Evolutionary conservation across 352 stramenopile species (phyloP), one percentile per base, ranked within the genome.

Genomic region (Pilasporangium apinafurcum): DNA sequence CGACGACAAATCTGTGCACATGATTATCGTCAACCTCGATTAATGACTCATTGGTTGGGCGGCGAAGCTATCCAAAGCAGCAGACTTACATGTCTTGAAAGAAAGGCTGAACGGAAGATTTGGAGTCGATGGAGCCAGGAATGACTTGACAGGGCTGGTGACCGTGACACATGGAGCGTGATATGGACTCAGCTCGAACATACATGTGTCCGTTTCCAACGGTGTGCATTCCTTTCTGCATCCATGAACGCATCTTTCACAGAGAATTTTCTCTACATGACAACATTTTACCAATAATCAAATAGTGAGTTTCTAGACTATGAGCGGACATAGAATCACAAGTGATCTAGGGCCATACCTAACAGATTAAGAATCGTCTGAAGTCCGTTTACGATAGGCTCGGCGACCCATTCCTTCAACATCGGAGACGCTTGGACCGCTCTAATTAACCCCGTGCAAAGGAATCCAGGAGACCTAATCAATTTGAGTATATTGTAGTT

Each of bases 131-230:
- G 57, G 76, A 18, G 61, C 48, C 28, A 92, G 64, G 33, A 87
- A 83, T 3, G 72, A 68, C 47, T 85, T 66, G 16, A 48, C 48
- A 2, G 75, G 77, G 1, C 68, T 57, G 12, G 44, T 54, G 4
- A 90, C 65, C n/a, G 72, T 85, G 45, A 92, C 68, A 35, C 77
- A 92, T 16, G 80, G 80, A n/a, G 72, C 68, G 31, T 90, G 65
- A 44, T 86, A 89, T 43, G 80, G 80, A 45, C 80, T 92, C 10
- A 90, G 53, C 29, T 71, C 49, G 27, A 88, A 48, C 44, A 86
- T 68, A 48, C 74, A 87, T 10, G 39, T 27, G 22, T 54, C 49
- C 31, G 45, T 61, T 5, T 56, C 48, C 1, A 67, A 1, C 17
- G 64, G 28, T n/a, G 52, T 60, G 48, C 78, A 90, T 32, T 76